phyloP scores from a whole-genome alignment of 176 grass and related monocot genomes.

The Oryza glumipatula region DNA sequence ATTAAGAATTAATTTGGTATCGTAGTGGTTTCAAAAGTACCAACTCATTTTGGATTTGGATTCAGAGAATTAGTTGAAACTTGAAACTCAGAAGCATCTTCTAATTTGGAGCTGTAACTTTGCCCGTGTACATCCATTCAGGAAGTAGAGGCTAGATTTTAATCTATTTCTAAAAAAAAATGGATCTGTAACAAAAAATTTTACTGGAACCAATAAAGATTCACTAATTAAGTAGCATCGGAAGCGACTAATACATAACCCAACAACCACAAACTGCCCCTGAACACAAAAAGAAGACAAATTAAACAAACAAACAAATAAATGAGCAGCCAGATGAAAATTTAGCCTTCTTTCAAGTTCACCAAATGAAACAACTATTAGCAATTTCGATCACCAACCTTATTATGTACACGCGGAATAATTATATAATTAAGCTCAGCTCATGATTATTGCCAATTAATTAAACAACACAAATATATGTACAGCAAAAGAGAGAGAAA shows the following conservation, averaged over 20 bases:
- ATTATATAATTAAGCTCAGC: not conserved
- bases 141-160: too few relatives aligned
- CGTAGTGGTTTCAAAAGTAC: not conserved
- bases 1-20: not conserved
- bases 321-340: not conserved
- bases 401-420: slow-evolving; percentile 30
- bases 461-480: not conserved
- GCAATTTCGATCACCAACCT: too few relatives aligned
- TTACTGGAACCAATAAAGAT: too few relatives aligned
- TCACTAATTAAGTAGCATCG: not conserved
- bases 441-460: not conserved
- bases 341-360: not conserved
- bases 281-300: not conserved
- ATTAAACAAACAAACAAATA: too few relatives aligned
- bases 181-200: not conserved
- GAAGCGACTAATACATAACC: not conserved
- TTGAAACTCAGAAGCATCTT: not conserved
- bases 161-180: not conserved
- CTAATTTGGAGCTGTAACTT: not conserved
- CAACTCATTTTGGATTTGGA: not conserved
- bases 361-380: not conserved
- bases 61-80: not conserved
- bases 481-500: not conserved
- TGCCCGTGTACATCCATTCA: too few relatives aligned
- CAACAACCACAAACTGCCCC: not conserved